Base-by-base conservation (phyloP, 1,284 basidiomycete species). In the Neolentinus lepideus region DNA sequence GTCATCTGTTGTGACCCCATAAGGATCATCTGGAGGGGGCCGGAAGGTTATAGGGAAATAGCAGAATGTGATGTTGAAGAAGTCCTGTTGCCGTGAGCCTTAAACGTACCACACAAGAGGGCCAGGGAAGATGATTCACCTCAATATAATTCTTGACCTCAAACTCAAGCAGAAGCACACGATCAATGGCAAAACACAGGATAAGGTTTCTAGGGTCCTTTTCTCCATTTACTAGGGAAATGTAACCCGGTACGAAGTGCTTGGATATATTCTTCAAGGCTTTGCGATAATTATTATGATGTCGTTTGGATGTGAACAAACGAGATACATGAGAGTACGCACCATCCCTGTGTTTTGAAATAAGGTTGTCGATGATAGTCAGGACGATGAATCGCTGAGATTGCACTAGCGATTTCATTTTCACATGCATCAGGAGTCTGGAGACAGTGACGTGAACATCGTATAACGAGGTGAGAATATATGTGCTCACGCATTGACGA, bases 31-130 rank as follows among this genome's bases (percentile, higher is more conserved):
- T 0, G 94, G 90, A 4, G 95, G 94, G 11, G 95, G 94, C 54
- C 90, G 84, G 75, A 98, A 99, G 0, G 94, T 94, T 62, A 99
- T 99, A 1, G 97, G 97, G 71, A 98, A 99, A 71, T 99, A 99
- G 71, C 97, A 99, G 70, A 95, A 99, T 0, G 89, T 91, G 65
- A 98, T 86, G 66, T 99, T 93, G 73, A 97, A 99, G 57, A 99
- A 76, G 56, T 88, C 83, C 92, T 96, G 63, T 16, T 11, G 11
- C n/a, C n/a, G 10, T 27, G 35, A 16, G 36, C 16, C 12, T 45
- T 19, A n/a, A 16, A 16, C 24, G 14, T n/a, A 11, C 16, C 46
- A 11, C 25, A 51, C 22, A 26, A 8, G 31, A 31, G 12, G 12
- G 47, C 43, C 16, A 57, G 36, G 21, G n/a, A 19, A 25, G 63